A percentile compares a stretch with the other conserved stretches of the same genome.
These are phyloP conservation scores for Penicillium daleae DNA, from an alignment of 495 filamentous ascomycete species.

Conservation along the genomic window DNA sequence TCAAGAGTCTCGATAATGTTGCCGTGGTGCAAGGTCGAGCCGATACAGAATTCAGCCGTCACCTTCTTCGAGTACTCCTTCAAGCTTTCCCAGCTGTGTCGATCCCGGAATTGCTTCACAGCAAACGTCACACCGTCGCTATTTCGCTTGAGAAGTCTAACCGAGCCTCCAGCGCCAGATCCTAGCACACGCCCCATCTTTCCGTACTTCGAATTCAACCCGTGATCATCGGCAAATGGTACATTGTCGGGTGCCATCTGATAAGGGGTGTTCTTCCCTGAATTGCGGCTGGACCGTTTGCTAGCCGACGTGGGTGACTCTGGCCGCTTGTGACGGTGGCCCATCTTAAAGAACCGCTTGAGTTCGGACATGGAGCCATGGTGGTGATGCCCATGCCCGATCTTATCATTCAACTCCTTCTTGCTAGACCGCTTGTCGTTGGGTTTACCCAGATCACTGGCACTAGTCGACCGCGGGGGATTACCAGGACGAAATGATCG, in stretches of 20 bases:
- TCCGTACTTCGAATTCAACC: slow-evolving; percentile 87
- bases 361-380: slow-evolving; percentile 93
- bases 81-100: slow-evolving; percentile 91
- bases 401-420: slow-evolving; percentile 42
- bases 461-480: slow-evolving; percentile 49
- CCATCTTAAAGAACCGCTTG: slow-evolving; percentile 87
- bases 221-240: slow-evolving; percentile 94
- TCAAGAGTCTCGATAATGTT: slow-evolving; percentile 99
- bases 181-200: slow-evolving; percentile 93
- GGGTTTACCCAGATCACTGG: slow-evolving; percentile 48
- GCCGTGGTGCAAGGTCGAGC: slow-evolving; percentile 94
- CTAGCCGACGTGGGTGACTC: slow-evolving; percentile 59
- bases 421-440: slow-evolving; percentile 52
- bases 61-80: slow-evolving; percentile 98
- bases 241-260: slow-evolving; percentile 64
- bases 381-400: slow-evolving; percentile 39
- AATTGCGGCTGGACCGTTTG: slow-evolving; percentile 49
- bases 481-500: slow-evolving; percentile 42
- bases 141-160: slow-evolving; percentile 89
- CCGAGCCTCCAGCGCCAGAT: slow-evolving; percentile 93
- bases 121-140: slow-evolving; percentile 92
- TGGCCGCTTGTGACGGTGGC: slow-evolving; percentile 66
- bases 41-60: slow-evolving; percentile 99
- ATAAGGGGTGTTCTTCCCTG: slow-evolving; percentile 60
- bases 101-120: slow-evolving; percentile 93